Percentiles rank a stretch among this genome's conserved stretches.
Evolutionary conservation across 2,329 filamentous ascomycete genomes (phyloP).

Genomic region (Monosporascus sp.): DNA sequence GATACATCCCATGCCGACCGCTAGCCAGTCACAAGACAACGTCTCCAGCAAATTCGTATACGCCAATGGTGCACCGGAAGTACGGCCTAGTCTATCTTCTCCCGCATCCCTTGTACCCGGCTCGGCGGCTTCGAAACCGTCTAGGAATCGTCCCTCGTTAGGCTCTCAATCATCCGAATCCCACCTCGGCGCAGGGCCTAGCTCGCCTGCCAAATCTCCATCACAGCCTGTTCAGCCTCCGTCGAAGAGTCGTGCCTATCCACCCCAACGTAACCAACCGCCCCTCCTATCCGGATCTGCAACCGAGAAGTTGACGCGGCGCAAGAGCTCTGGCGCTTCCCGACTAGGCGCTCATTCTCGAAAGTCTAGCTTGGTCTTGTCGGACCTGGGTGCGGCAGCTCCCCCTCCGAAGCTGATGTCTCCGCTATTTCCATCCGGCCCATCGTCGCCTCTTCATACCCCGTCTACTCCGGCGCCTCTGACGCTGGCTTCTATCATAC

Average conservation of each 20-base stretch:
- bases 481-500: conserved; percentile 51
- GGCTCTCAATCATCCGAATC: not conserved
- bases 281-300: conserved; percentile 31
- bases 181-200: conserved; percentile 34
- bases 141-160: conserved; percentile 30
- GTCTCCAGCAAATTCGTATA: conserved; percentile 66
- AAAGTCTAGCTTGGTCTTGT: conserved; percentile 30
- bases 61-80: conserved; percentile 58
- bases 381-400: conserved; percentile 6
- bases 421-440: conserved; percentile 29
- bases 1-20: conserved; percentile 28
- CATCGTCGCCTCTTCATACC: conserved; percentile 27
- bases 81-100: conserved; percentile 30
- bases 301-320: conserved; percentile 28
- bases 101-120: conserved; percentile 34
- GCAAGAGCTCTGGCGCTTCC: conserved; percentile 37
- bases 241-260: conserved; percentile 12
- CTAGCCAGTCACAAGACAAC: conserved; percentile 30
- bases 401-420: conserved; percentile 8
- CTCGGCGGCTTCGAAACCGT: conserved; percentile 41
- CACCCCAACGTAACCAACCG: conserved; percentile 26
- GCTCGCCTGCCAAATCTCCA: conserved; percentile 44
- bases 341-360: conserved; percentile 34
- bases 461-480: conserved; percentile 34
- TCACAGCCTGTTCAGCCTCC: conserved; percentile 15